phyloP scores from a whole-genome alignment of 2,329 filamentous ascomycete genomes.

The Hypoxylon sp. region DNA sequence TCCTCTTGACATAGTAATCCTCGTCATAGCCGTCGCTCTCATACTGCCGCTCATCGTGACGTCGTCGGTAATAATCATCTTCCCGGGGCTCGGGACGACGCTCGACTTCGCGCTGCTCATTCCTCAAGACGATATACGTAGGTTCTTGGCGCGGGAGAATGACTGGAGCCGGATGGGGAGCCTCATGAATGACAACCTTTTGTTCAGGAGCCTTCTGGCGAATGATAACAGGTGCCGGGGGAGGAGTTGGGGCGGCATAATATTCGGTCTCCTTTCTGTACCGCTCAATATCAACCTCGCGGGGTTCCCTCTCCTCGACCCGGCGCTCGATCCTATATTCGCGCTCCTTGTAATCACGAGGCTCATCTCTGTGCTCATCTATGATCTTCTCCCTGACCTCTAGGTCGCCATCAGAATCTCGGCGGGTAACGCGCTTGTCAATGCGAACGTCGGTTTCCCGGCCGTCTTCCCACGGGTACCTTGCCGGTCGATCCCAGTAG shows the following conservation, averaged over 20 bases:
- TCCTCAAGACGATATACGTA: conserved; percentile 54
- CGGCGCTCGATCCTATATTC: conserved; percentile 45
- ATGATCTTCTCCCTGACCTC: conserved; percentile 63
- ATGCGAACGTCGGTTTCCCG: conserved; percentile 54
- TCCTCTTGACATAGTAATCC: conserved; percentile 55
- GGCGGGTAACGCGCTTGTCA: conserved; percentile 52
- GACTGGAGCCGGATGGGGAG: conserved; percentile 59
- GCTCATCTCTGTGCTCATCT: conserved; percentile 47
- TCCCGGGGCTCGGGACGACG: conserved; percentile 48
- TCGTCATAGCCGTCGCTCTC: conserved; percentile 55
- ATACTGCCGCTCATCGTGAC: conserved; percentile 49
- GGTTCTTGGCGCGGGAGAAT: conserved; percentile 58
- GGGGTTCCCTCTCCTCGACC: conserved; percentile 39
- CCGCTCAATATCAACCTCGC: conserved; percentile 60
- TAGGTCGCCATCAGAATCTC: conserved; percentile 58
- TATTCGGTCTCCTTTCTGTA: conserved; percentile 71
- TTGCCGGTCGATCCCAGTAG: conserved; percentile 55
- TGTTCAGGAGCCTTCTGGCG: conserved; percentile 64
- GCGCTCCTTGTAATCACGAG: conserved; percentile 42
- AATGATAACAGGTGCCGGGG: conserved; percentile 62
- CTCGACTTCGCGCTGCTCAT: conserved; percentile 50
- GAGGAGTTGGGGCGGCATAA: conserved; percentile 60
- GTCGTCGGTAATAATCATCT: conserved; percentile 55
- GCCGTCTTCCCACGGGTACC: conserved; percentile 45
- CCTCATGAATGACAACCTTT: conserved; percentile 68